Base-by-base conservation (phyloP, 352 stramenopile genomes). In the Phytophthora pini region DNA sequence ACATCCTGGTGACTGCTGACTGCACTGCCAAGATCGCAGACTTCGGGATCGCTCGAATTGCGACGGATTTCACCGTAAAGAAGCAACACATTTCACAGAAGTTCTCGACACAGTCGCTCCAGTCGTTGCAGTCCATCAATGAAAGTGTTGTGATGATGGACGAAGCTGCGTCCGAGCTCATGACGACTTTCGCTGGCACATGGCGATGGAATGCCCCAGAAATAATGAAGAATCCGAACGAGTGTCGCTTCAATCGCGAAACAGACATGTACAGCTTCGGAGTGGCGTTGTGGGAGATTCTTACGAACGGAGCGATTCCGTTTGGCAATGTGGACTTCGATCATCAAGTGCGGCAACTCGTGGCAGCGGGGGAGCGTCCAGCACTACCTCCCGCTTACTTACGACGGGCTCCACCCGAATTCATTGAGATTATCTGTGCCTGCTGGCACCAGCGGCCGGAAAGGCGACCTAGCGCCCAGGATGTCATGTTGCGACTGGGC, bases 241-340 rank as follows among this genome's bases (percentile, higher is more conserved):
- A 88, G 43, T 88, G 75, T 58, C 72, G 71, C 24, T 92, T 88
- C 56, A 90, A 90, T 62, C 80, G 83, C 27, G 80, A 83, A 43
- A 90, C 83, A 15, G 83, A 92, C 67, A 79, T 92, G 48, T 92
- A 92, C 67, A 90, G 80, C 76, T 92, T 92, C 54, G 83, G 83
- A 9, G 65, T 92, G 56, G 68, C 77, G 46, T 60, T 90, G 7
- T 90, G 83, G 83, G 80, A 92, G 36, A 80, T 92, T n/a, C 54
- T 90, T 15, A 84, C 80, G 20, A 89, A 92, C 58, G 83, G 83
- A 32, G 67, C 79, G 0, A 76, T 87, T 13, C 80, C 83, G 2
- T 92, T 92, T 54, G 79, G 79, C 17, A 77, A 92, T 27, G 68
- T 90, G 1, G 66, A 76, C 11, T 92, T 90, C 29, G 83, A 92